Conservation (phyloP, 2,329 filamentous ascomycete species). For the Penicillium crustosum region DNA sequence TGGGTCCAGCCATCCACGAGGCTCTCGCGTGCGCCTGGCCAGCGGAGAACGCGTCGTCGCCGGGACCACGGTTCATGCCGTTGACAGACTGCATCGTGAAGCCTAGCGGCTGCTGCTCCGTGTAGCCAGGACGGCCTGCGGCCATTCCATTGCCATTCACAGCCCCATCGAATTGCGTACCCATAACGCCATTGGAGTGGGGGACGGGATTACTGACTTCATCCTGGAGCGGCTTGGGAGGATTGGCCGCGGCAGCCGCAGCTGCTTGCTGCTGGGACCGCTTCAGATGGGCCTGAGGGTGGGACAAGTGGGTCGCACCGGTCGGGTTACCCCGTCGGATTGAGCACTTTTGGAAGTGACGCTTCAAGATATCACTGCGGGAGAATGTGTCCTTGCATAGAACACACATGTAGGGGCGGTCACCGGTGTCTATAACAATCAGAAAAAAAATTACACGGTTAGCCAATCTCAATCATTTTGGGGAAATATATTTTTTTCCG, state of each 20-base stretch:
- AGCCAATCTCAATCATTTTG: conserved; percentile 2
- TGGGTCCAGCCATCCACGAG: conserved; percentile 46
- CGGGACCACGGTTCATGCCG: conserved; percentile 43
- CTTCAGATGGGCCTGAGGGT: conserved; percentile 86
- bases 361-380: conserved; percentile 95
- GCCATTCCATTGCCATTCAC: conserved; percentile 46
- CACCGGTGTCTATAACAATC: conserved; percentile 76
- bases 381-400: conserved; percentile 98
- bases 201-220: conserved; percentile 47
- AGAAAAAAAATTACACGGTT: conserved; percentile 18
- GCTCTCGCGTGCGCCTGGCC: conserved; percentile 41
- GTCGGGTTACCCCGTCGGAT: conserved; percentile 94
- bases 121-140: conserved; percentile 38
- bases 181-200: conserved; percentile 45
- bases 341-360: conserved; percentile 98
- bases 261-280: conserved; percentile 53
- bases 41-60: conserved; percentile 37
- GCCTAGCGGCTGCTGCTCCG: conserved; percentile 46
- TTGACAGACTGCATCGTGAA: conserved; percentile 45
- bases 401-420: conserved; percentile 97
- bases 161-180: conserved; percentile 44
- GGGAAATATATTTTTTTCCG: not conserved
- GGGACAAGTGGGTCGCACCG: conserved; percentile 88
- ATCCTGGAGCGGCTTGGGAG: conserved; percentile 45
- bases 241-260: conserved; percentile 40